Evolutionary conservation across 2,329 filamentous ascomycete genomes (phyloP), one percentile per base, ranked within the genome.

Genomic region (Aspergillus neoniger): DNA sequence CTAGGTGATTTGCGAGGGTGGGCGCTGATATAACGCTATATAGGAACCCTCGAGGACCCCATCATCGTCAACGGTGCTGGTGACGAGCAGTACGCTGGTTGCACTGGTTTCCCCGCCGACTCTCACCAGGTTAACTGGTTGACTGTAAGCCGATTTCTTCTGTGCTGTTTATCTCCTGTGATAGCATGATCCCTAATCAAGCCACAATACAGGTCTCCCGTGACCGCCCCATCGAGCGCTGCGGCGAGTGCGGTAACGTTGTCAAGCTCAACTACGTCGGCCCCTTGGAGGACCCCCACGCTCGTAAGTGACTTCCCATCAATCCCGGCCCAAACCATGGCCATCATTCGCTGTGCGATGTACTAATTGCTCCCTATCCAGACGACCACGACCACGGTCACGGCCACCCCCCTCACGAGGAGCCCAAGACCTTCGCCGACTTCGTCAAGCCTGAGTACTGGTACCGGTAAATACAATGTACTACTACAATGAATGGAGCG

Each of bases 191-290:
- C 30, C 32, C 57, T 58, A 48, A 57, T 38, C 30, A 23, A 4
- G 17, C 41, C 9, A 19, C 25, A 15, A 15, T 25, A 6, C 15
- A 95, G 91, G 86, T 96, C 74, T 90, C 91, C 77, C 91, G 91
- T 76, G 88, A 95, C 61, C 92, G 95, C 77, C 95, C 95, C 60
- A 80, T 96, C 71, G 91, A 96, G 84, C 92, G 95, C 79, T 99
- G 95, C 88, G 88, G 88, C 75, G 95, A 99, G 85, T 99, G 95
- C 82, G 95, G 95, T 70, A 91, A 88, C 78, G 91, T 95, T 70
- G 93, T 96, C 85, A 96, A 96, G 89, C 95, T 98, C 91, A 90
- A 97, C 77, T 99, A 96, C 80, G 82, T 96, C 68, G 95, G 95
- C 64, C 88, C 92, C 55, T 78, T 88, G 76, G 90, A 95, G 68